Base-by-base conservation (phyloP, 2,329 filamentous ascomycete genomes). In the Microsporum canis region DNA sequence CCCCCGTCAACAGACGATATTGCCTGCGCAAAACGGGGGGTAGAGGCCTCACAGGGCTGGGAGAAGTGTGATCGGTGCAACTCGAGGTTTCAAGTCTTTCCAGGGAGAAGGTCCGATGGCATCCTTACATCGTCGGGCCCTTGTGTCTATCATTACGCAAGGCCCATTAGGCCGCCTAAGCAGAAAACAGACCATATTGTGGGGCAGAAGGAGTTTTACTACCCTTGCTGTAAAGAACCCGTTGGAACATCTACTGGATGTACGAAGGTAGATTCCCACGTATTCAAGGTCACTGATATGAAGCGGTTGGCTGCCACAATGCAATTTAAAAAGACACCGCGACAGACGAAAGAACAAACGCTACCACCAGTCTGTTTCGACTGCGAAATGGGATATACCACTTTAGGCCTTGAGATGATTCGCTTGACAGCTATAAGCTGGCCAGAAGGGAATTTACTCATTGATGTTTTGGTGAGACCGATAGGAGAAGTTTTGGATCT, bases 301-400 rank as follows among this genome's bases (percentile, higher is more conserved):
- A 90, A 89, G 65, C 81, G 91, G 27, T 79, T 99, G 31, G 90
- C 91, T 0, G 77, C 85, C 0, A 76, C 92, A 2, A 80, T 95
- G 68, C 91, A 92, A 58, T 99, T 95, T 71, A 81, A 84, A 61
- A 75, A 83, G 63, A 97, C 94, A 0, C 91, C 91, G 0, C 57
- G 33, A 3, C 73, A 77, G 33, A 65, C 67, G 49, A 64, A 66
- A 10, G 69, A 72, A 63, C 67, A 65, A 43, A 64, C 61, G 27
- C 67, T 67, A 34, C 67, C 64, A 1, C 82, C 82, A 39, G 84
- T 97, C 8, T 88, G 85, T 65, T 92, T 99, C 68, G 94, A 99
- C 72, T 97, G 94, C 69, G 94, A 99, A 71, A 99, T 99, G 94
- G 89, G 89, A 3, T 97, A 95, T 70, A 99, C 95, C 0, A 88